Evolutionary conservation across 2,329 filamentous ascomycete species (phyloP).

Genomic region (Rhynchosporium secalis): DNA sequence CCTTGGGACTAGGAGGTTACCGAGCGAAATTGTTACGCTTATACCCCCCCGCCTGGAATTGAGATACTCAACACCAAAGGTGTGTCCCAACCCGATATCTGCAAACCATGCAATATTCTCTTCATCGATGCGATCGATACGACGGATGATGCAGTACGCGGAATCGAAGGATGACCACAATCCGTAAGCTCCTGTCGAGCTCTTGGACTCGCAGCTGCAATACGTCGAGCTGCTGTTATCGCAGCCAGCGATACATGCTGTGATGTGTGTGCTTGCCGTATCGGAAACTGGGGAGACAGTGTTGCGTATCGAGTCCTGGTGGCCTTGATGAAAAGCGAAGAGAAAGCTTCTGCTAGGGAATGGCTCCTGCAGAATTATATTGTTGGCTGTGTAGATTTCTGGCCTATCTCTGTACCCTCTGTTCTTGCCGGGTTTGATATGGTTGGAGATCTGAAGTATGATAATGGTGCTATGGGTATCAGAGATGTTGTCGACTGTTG

Average conservation of each 20-base stretch:
- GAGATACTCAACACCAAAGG: conserved; percentile 6
- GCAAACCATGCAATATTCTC: neutral
- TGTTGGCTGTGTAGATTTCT: conserved; percentile 11
- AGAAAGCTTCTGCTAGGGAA: neutral
- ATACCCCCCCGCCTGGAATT: neutral
- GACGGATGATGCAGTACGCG: conserved; percentile 2
- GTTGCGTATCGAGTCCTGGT: conserved; percentile 10
- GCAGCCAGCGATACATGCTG: conserved; percentile 1
- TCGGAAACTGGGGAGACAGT: conserved; percentile 14
- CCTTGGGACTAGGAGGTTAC: neutral
- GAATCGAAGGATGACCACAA: neutral
- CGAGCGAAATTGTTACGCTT: neutral
- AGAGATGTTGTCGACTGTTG: conserved; percentile 12
- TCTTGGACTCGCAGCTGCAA: conserved; percentile 1
- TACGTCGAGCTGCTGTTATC: neutral
- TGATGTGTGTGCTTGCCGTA: conserved; percentile 10
- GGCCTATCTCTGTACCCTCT: conserved; percentile 8
- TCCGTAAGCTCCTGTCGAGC: conserved; percentile 1
- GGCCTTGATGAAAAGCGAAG: conserved; percentile 9
- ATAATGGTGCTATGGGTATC: conserved; percentile 3
- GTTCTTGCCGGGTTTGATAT: conserved; percentile 12
- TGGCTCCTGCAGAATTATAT: conserved; percentile 14
- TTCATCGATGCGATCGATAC: neutral
- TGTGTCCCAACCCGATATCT: neutral
- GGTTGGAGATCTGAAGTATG: conserved; percentile 4